Conservation (phyloP, 2,329 filamentous ascomycete species). For the Penicillium sp. region DNA sequence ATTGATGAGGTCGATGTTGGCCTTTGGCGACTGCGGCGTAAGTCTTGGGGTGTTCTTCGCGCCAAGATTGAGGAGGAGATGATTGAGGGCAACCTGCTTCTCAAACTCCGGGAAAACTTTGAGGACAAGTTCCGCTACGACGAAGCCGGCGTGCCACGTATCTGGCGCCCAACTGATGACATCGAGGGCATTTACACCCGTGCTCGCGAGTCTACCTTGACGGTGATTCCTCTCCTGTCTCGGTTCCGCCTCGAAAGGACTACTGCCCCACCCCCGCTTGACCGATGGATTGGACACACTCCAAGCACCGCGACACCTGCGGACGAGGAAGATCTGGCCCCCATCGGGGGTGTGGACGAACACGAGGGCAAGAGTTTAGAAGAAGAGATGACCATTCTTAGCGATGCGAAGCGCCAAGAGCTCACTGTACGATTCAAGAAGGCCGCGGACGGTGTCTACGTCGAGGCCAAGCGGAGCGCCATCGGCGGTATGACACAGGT, state of each 20-base stretch:
- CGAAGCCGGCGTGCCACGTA: slow-evolving; percentile 86
- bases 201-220: slow-evolving; percentile 87
- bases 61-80: slow-evolving; percentile 95
- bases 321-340: slow-evolving; percentile 84
- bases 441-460: slow-evolving; percentile 94
- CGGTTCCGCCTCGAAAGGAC: slow-evolving; percentile 76
- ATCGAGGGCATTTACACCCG: slow-evolving; percentile 94
- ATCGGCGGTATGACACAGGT: slow-evolving; percentile 94
- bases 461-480: slow-evolving; percentile 94
- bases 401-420: slow-evolving; percentile 85
- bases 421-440: slow-evolving; percentile 96
- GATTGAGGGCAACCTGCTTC: slow-evolving; percentile 91
- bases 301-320: slow-evolving; percentile 71
- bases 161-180: slow-evolving; percentile 95
- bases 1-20: slow-evolving; percentile 88
- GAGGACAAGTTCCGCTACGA: slow-evolving; percentile 99
- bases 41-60: slow-evolving; percentile 88
- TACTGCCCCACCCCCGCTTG: slow-evolving; percentile 73
- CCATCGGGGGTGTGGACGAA: slow-evolving; percentile 91
- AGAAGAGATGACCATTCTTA: slow-evolving; percentile 94
- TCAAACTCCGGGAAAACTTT: slow-evolving; percentile 97
- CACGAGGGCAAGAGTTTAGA: slow-evolving; percentile 92
- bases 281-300: slow-evolving; percentile 75
- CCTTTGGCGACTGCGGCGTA: slow-evolving; percentile 85
- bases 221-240: slow-evolving; percentile 82